phyloP scores from a whole-genome alignment of 345 rosid genomes.

The Gynandropsis gynandra region DNA sequence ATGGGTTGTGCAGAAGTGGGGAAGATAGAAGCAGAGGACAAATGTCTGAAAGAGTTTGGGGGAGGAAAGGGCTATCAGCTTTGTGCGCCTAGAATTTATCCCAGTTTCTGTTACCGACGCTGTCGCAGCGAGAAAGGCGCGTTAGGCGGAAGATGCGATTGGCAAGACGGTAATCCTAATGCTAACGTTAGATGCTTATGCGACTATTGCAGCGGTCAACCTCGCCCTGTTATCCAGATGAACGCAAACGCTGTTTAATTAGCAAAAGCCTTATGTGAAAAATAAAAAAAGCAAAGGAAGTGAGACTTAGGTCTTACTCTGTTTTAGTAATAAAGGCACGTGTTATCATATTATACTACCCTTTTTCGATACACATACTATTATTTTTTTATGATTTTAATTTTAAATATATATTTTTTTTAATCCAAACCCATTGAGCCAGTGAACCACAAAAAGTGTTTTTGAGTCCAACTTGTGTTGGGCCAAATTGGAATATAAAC shows the following conservation, averaged over 20 bases:
- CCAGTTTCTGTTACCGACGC: background rate
- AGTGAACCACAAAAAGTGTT: too few species aligned
- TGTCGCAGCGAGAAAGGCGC: background rate
- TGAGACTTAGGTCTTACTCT: too few species aligned
- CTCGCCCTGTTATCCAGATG: background rate
- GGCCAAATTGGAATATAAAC: too few species aligned
- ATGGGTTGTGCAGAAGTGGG: background rate
- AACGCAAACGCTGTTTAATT: background rate
- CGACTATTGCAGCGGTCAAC: constrained; percentile 21
- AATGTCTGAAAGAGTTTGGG: background rate
- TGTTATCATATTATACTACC: too few species aligned
- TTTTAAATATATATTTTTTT: too few species aligned
- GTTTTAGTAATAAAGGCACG: too few species aligned
- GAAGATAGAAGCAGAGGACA: background rate
- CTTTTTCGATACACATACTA: too few species aligned
- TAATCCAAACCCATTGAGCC: too few species aligned
- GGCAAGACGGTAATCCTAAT: constrained; percentile 1
- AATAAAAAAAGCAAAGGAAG: too few species aligned
- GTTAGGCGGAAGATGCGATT: background rate
- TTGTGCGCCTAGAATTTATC: background rate
- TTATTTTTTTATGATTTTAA: too few species aligned
- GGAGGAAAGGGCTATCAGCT: background rate
- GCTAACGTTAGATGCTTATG: constrained; percentile 21
- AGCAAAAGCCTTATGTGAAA: too few species aligned
- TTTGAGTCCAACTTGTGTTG: too few species aligned